Evolutionary conservation across 2,329 filamentous ascomycete species (phyloP).

Genomic region (Hirsutella thompsonii): DNA sequence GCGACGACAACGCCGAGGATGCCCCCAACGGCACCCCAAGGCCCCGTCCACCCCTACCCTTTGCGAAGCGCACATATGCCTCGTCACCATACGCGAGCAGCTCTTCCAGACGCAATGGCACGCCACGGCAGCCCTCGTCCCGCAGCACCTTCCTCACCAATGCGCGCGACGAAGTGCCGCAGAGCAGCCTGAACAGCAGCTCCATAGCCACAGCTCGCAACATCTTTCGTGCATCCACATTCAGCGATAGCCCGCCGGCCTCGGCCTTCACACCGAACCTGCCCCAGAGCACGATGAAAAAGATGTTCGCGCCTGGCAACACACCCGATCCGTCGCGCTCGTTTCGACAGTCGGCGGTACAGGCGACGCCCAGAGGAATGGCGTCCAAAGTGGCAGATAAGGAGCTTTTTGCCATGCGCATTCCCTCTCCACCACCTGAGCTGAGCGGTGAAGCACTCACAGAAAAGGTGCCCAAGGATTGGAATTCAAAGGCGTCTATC

Average conservation of each 20-base stretch:
- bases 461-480: slow-evolving; percentile 38
- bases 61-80: slow-evolving; percentile 28
- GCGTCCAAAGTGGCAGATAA: slow-evolving; percentile 33
- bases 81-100: slow-evolving; percentile 20
- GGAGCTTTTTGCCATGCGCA: slow-evolving; percentile 45
- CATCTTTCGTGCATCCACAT: slow-evolving; percentile 27
- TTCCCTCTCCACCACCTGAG: slow-evolving; percentile 41
- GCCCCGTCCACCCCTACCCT: slow-evolving; percentile 26
- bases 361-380: slow-evolving; percentile 36
- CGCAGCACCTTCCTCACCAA: slow-evolving; percentile 18
- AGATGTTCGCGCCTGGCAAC: slow-evolving; percentile 30
- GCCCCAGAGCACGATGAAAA: slow-evolving; percentile 30
- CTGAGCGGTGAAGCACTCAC: slow-evolving; percentile 42
- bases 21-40: slow-evolving; percentile 21
- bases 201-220: slow-evolving; percentile 24
- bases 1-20: slow-evolving; percentile 19
- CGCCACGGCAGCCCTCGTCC: slow-evolving; percentile 23
- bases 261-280: slow-evolving; percentile 31
- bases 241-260: slow-evolving; percentile 17
- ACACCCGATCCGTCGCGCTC: slow-evolving; percentile 30
- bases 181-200: slow-evolving; percentile 22
- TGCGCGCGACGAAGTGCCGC: slow-evolving; percentile 19
- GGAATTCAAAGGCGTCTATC: slow-evolving; percentile 38
- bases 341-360: slow-evolving; percentile 30
- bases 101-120: slow-evolving; percentile 20